Conservation (phyloP, 2,329 filamentous ascomycete genomes). For the Whalleya microplaca region DNA sequence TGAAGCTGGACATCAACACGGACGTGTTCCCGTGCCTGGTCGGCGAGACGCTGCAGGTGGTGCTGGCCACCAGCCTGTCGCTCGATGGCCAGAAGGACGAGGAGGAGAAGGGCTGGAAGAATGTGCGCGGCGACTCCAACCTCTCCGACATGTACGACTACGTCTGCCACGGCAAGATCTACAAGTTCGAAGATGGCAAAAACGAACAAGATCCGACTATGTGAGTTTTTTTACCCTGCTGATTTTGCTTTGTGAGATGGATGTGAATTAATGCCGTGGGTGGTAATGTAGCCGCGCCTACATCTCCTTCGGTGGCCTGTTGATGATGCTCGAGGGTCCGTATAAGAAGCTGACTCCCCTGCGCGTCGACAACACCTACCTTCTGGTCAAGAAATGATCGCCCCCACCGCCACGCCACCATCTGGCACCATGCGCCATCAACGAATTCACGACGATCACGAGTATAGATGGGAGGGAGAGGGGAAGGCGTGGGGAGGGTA, state of each 20-base stretch:
- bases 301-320: constrained; percentile 87
- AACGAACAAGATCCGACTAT: constrained; percentile 85
- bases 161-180: constrained; percentile 86
- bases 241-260: no score
- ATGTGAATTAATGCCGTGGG: constrained; percentile 7
- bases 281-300: constrained; percentile 75
- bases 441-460: constrained; percentile 17
- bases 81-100: constrained; percentile 66
- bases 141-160: constrained; percentile 84
- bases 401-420: not conserved
- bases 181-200: constrained; percentile 80
- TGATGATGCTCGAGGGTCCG: constrained; percentile 90
- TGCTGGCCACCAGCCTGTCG: constrained; percentile 82
- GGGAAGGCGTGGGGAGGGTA: constrained; percentile 11
- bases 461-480: constrained; percentile 12
- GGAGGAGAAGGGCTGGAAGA: constrained; percentile 73
- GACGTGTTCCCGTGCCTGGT: constrained; percentile 81
- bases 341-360: constrained; percentile 94
- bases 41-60: constrained; percentile 78
- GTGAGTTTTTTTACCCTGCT: constrained; percentile 59
- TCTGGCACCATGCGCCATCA: not conserved
- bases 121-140: constrained; percentile 64
- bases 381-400: constrained; percentile 84
- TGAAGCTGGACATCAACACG: constrained; percentile 91
- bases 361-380: constrained; percentile 90